Evolutionary conservation across 208 protist genomes (phyloP), one percentile per base, ranked within the genome.

Genomic region (Acanthamoeba quina): DNA sequence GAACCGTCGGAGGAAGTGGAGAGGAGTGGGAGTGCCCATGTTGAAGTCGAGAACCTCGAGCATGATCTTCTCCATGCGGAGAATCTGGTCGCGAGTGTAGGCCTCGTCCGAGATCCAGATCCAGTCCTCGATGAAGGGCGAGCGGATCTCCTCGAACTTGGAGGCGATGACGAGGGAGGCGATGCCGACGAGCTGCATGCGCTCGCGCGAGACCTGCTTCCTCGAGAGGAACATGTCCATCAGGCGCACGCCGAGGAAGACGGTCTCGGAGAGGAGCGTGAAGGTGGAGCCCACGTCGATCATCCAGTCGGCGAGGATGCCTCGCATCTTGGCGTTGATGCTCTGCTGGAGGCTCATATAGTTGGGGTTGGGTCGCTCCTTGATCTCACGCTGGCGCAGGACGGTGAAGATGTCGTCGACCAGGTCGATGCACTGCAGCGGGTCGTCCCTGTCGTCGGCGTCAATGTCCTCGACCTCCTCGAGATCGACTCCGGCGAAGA

Each of bases 271-370:
- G 26, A 94, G 74, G 19, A 98, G 78, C n/a, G 62, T 88, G 31
- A 94, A 95, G 6, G 97, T 88, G 31, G 44, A 37, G 15, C 47
- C 85, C 19, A 97, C 78, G 64, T 98, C 96, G 13, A 95, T 83
- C 9, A 97, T 64, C 97, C 96, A 97, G 78, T 98, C 96, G 3
- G 97, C 68, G 2, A 98, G 29, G 47, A 96, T 52, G 37, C 80
- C 29, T 31, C 96, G 68, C 96, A 97, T 97, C 24, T 68, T 44
- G 26, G 78, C 52, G 78, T 86, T 86, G 52, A 86, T 86, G 78
- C 78, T 86, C 52, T 86, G 78, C 49, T 86, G 78, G 49, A 64
- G 78, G 49, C 49, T 19, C 78, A 86, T 86, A 52, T 86, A 86
- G 78, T 86, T 86, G 29, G 52, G 78, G 49, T 86, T 86, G 29